Conservation (phyloP, 1,139 yeast genomes). For the Kodamaea sp. region DNA sequence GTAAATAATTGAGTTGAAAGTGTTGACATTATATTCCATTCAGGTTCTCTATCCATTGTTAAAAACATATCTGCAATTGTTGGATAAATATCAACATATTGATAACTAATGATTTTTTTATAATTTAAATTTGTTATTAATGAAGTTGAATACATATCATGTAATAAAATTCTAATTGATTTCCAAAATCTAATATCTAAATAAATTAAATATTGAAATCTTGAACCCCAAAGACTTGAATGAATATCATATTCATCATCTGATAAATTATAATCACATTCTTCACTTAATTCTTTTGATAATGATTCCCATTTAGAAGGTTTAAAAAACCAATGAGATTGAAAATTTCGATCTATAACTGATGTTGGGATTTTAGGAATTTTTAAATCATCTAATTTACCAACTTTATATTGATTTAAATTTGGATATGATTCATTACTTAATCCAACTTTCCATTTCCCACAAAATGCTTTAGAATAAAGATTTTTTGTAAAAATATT, state of each 20-base stretch:
- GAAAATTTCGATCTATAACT: constrained; percentile 6
- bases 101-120: constrained; percentile 63
- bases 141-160: constrained; percentile 67
- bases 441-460: constrained; percentile 55
- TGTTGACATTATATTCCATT: constrained; percentile 67
- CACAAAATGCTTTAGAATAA: constrained; percentile 52
- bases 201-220: constrained; percentile 72
- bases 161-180: constrained; percentile 54
- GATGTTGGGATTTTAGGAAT: constrained; percentile 34
- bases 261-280: constrained; percentile 43
- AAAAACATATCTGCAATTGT: constrained; percentile 71
- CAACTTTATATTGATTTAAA: constrained; percentile 23
- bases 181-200: constrained; percentile 76
- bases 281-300: constrained; percentile 37
- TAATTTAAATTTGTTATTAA: constrained; percentile 63
- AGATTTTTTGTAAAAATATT: constrained; percentile 47
- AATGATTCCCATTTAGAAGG: constrained; percentile 40
- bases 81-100: constrained; percentile 82
- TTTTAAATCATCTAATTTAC: constrained; percentile 30
- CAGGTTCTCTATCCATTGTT: constrained; percentile 77
- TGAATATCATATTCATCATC: constrained; percentile 26
- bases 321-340: constrained; percentile 35
- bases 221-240: constrained; percentile 51
- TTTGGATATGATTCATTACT: not conserved
- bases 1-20: constrained; percentile 86